phyloP scores from a whole-genome alignment of 2,329 filamentous ascomycete species.

The Colletotrichum liriopes region DNA sequence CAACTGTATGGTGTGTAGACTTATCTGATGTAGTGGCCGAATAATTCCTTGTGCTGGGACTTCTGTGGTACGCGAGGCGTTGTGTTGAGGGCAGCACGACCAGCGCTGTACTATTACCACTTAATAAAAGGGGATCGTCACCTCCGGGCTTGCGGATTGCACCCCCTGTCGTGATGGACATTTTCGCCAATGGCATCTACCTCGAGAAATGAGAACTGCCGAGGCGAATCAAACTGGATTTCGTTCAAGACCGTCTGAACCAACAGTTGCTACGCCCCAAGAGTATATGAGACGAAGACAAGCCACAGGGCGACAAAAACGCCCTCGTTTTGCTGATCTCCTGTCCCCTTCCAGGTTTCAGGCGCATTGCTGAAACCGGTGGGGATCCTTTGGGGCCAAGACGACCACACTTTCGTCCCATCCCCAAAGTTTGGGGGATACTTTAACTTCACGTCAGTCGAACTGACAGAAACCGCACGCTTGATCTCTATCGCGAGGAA shows the following conservation, averaged over 20 bases:
- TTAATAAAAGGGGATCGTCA: not conserved
- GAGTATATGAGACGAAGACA: slow-evolving; percentile 29
- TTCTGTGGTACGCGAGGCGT: not conserved
- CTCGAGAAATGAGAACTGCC: not conserved
- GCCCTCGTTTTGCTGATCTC: slow-evolving; percentile 19
- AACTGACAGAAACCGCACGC: not conserved
- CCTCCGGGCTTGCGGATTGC: not conserved
- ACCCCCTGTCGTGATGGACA: not conserved
- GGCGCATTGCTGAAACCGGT: slow-evolving; percentile 34
- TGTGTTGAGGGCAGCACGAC: not conserved
- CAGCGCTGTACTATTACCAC: not conserved
- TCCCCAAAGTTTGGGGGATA: not conserved
- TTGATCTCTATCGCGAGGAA: not conserved
- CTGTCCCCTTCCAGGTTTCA: slow-evolving; percentile 35
- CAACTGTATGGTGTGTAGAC: too few species aligned
- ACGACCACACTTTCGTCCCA: slow-evolving; percentile 22
- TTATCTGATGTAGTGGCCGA: too few species aligned
- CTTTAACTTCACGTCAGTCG: slow-evolving; percentile 15
- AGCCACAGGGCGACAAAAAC: not conserved
- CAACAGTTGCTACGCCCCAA: slow-evolving; percentile 18
- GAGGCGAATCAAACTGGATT: too few species aligned
- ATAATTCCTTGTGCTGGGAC: too few species aligned
- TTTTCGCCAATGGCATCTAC: not conserved
- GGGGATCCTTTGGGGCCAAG: slow-evolving; percentile 21
- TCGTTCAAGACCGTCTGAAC: not conserved